These are phyloP conservation scores for Papiliotrema nemorosa DNA, from an alignment of 1,284 basidiomycete species.

Conservation along the genomic window DNA sequence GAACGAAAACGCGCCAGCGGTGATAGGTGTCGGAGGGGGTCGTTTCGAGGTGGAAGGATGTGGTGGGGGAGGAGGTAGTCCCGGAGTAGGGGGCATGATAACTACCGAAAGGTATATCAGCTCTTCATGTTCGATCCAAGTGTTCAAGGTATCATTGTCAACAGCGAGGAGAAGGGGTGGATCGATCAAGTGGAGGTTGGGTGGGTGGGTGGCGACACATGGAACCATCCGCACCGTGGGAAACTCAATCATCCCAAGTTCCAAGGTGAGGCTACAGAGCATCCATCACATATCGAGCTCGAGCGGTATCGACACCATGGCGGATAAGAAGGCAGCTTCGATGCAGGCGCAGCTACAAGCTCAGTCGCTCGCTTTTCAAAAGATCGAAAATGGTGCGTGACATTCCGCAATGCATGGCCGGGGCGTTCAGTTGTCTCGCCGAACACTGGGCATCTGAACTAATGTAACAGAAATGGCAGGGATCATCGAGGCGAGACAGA, in stretches of 20 bases:
- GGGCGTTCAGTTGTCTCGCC: neutral
- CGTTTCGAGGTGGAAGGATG: neutral
- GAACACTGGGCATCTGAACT: too few relatives aligned
- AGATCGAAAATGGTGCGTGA: slow-evolving; percentile 59
- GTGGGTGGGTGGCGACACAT: too few relatives aligned
- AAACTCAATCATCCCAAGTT: too few relatives aligned
- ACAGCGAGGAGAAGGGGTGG: too few relatives aligned
- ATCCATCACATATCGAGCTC: too few relatives aligned
- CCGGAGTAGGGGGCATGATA: neutral
- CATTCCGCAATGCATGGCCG: neutral
- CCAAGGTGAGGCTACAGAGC: too few relatives aligned
- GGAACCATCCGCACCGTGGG: too few relatives aligned
- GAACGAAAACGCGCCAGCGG: slow-evolving; percentile 11
- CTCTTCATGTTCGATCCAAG: too few relatives aligned
- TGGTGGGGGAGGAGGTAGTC: neutral
- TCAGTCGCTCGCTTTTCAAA: slow-evolving; percentile 70
- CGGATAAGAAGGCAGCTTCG: slow-evolving; percentile 22
- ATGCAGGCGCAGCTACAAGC: slow-evolving; percentile 56
- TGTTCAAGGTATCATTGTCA: too few relatives aligned
- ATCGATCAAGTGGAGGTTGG: neutral
- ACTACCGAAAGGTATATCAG: too few relatives aligned
- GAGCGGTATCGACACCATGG: slow-evolving; percentile 5
- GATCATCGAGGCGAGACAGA: slow-evolving; percentile 72
- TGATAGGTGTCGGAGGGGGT: slow-evolving; percentile 5
- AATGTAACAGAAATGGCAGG: slow-evolving; percentile 58